These are phyloP conservation scores for Akanthomyces dipterigenus DNA, from an alignment of 2,329 filamentous ascomycete genomes.

Conservation along the genomic window DNA sequence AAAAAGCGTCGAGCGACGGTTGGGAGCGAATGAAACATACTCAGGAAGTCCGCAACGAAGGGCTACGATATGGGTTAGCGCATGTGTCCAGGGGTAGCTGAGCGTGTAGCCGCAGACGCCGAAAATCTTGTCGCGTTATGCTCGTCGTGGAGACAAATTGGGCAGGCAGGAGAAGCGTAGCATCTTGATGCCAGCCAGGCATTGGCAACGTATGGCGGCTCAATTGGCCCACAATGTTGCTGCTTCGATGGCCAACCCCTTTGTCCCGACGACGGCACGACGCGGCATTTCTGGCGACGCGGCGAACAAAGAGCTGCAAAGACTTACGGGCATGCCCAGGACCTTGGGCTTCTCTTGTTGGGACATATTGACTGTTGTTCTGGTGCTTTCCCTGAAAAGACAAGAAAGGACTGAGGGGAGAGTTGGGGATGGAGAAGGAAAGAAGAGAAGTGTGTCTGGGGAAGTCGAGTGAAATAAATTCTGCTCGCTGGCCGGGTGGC, in stretches of 20 bases:
- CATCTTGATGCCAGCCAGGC: neutral
- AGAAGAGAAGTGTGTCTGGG: constrained; percentile 31
- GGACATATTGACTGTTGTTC: constrained; percentile 45
- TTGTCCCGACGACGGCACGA: constrained; percentile 17
- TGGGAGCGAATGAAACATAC: constrained; percentile 54
- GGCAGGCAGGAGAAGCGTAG: neutral
- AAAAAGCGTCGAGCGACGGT: neutral
- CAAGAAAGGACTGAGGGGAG: constrained; percentile 56
- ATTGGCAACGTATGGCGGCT: constrained; percentile 13
- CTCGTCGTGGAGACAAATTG: neutral
- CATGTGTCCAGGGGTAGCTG: constrained; percentile 7
- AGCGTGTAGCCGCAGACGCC: neutral
- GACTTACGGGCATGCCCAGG: constrained; percentile 62
- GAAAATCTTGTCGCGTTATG: constrained; percentile 12
- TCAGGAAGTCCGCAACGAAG: constrained; percentile 98
- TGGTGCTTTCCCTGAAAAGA: constrained; percentile 34
- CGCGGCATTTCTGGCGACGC: constrained; percentile 23
- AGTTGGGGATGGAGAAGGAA: constrained; percentile 40
- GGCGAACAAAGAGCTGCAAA: constrained; percentile 12
- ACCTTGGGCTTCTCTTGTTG: constrained; percentile 47
- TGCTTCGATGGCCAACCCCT: neutral
- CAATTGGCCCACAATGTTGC: constrained; percentile 14
- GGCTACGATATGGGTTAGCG: constrained; percentile 52
- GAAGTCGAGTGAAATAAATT: constrained; percentile 37
- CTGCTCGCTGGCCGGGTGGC: constrained; percentile 37